Conservation (phyloP, 78 protist species). For the Mastigamoeba balamuthi region DNA sequence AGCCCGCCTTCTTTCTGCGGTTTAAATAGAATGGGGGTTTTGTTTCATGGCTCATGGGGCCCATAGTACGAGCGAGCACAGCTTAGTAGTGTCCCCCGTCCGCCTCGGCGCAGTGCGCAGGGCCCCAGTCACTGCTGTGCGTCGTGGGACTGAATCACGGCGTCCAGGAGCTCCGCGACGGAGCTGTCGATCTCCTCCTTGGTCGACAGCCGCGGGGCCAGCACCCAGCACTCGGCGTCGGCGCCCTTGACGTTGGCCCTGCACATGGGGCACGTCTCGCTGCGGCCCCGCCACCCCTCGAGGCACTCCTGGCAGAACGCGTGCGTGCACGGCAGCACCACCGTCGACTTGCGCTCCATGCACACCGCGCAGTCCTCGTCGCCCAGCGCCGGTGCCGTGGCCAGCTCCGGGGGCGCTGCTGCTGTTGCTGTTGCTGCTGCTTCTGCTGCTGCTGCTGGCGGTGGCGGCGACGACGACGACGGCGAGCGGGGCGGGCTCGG, state of each 20-base stretch:
- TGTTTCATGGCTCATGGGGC: too few relatives aligned
- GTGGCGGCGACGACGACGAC: too few relatives aligned
- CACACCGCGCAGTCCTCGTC: not conserved
- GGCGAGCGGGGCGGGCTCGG: too few relatives aligned
- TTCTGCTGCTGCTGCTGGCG: not conserved
- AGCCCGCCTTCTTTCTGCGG: too few relatives aligned
- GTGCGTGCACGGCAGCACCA: not conserved
- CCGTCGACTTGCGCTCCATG: not conserved
- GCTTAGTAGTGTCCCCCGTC: too few relatives aligned
- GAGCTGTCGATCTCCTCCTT: not conserved
- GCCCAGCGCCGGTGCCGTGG: too few relatives aligned
- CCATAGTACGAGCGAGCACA: too few relatives aligned
- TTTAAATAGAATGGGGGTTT: too few relatives aligned
- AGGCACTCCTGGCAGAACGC: not conserved
- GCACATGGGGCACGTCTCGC: not conserved
- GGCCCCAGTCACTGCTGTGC: too few relatives aligned
- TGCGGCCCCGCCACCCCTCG: not conserved
- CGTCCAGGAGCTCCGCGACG: not conserved
- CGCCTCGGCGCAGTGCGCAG: too few relatives aligned
- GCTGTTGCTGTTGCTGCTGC: not conserved
- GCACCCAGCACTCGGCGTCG: not conserved
- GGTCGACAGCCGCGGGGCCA: not conserved
- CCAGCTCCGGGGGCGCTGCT: too few relatives aligned
- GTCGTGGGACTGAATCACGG: too few relatives aligned
- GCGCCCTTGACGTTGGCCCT: not conserved